Conservation (phyloP, 2,329 filamentous ascomycete genomes). For the Aureobasidium lini region DNA sequence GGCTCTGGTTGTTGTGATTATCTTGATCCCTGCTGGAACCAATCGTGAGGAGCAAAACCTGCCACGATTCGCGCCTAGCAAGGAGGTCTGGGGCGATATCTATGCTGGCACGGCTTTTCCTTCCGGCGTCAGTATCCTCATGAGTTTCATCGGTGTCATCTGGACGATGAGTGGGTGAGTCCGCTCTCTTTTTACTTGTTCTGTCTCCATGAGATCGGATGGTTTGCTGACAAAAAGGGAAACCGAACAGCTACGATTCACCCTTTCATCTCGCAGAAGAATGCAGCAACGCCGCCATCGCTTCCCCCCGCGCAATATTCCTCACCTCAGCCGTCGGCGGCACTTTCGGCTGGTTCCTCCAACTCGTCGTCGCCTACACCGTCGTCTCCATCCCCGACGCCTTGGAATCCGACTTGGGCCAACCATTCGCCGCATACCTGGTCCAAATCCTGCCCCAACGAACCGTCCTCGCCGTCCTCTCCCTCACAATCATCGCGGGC, state of each 20-base stretch:
- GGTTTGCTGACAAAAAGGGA: background rate
- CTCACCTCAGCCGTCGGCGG: conserved; percentile 61
- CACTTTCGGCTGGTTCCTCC: conserved; percentile 63
- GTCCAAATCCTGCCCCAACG: conserved; percentile 57
- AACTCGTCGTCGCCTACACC: conserved; percentile 61
- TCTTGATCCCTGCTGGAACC: conserved; percentile 58
- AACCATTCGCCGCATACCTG: conserved; percentile 64
- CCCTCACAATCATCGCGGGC: conserved; percentile 59
- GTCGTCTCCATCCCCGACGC: conserved; percentile 55
- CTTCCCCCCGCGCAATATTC: conserved; percentile 63
- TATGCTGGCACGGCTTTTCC: conserved; percentile 61
- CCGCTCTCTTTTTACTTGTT: conserved; percentile 1
- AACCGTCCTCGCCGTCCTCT: conserved; percentile 54
- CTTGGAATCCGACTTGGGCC: conserved; percentile 55
- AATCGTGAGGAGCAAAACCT: conserved; percentile 43
- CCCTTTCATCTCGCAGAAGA: conserved; percentile 70
- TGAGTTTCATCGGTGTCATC: conserved; percentile 64
- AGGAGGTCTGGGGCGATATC: conserved; percentile 58
- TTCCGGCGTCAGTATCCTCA: conserved; percentile 58
- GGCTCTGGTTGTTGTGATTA: conserved; percentile 57
- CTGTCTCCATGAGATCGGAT: background rate
- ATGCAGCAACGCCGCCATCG: conserved; percentile 64
- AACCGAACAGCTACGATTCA: conserved; percentile 59
- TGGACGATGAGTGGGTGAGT: conserved; percentile 50
- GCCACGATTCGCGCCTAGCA: conserved; percentile 51